Percentiles rank a stretch among this genome's conserved stretches.
phyloP scores from a whole-genome alignment of 495 filamentous ascomycete species.

The Annulohypoxylon moriforme region DNA sequence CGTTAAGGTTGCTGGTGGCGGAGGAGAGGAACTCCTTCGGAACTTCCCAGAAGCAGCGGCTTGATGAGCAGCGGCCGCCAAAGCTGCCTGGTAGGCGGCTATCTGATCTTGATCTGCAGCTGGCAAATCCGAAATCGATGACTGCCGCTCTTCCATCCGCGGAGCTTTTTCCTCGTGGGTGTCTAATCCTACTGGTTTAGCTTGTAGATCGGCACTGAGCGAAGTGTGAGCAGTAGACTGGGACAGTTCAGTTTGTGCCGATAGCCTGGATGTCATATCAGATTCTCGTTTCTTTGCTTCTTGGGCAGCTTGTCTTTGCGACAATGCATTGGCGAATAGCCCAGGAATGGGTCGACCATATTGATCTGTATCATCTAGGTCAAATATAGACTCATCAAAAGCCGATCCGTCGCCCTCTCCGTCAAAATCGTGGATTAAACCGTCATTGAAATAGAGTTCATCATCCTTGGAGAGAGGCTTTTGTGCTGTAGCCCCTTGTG shows the following conservation, averaged over 20 bases:
- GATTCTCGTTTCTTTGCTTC: conserved; percentile 53
- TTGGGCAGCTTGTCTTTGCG: conserved; percentile 46
- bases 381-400: conserved; percentile 86
- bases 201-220: conserved; percentile 47
- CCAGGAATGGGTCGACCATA: conserved; percentile 65
- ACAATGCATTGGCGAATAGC: conserved; percentile 58
- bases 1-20: conserved; percentile 60
- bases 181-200: conserved; percentile 15
- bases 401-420: conserved; percentile 62
- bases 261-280: conserved; percentile 51
- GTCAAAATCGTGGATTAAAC: conserved; percentile 65
- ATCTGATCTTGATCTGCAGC: conserved; percentile 66
- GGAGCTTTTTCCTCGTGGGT: conserved; percentile 17
- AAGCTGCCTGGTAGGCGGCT: conserved; percentile 80
- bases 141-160: conserved; percentile 38
- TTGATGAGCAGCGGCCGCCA: conserved; percentile 80
- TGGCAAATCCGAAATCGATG: conserved; percentile 24
- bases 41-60: conserved; percentile 78
- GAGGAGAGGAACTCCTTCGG: conserved; percentile 66
- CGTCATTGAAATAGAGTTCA: conserved; percentile 86
- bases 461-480: conserved; percentile 63
- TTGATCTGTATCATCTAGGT: conserved; percentile 69
- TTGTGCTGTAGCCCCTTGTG: conserved; percentile 29
- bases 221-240: conserved; percentile 55
- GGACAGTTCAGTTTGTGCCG: conserved; percentile 54